Percentiles rank a stretch among this genome's conserved stretches.
Conservation (phyloP, 1,284 basidiomycete genomes). For the Boletellus deceptivus region DNA sequence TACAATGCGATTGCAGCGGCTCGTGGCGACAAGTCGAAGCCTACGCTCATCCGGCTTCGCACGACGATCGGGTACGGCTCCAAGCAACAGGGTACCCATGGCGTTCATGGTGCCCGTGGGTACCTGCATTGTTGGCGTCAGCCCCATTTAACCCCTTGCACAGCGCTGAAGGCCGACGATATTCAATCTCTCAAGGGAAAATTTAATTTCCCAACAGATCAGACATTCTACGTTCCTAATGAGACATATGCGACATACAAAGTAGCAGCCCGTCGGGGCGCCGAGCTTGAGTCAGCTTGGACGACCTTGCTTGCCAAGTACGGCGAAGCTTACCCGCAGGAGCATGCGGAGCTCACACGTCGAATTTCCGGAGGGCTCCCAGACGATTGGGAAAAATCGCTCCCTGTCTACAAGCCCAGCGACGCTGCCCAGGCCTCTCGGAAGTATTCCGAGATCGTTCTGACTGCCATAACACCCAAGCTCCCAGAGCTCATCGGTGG, state of each 20-base stretch:
- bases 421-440: conserved; percentile 88
- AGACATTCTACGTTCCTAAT: conserved; percentile 79
- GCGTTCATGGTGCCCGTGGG: conserved; percentile 88
- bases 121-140: conserved; percentile 3
- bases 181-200: conserved; percentile 82
- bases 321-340: conserved; percentile 74
- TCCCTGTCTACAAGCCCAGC: conserved; percentile 80
- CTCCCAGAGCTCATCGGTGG: conserved; percentile 88
- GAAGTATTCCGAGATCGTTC: conserved; percentile 89
- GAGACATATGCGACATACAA: conserved; percentile 73
- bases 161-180: conserved; percentile 92
- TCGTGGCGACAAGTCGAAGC: conserved; percentile 75
- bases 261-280: conserved; percentile 69
- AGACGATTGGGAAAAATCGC: conserved; percentile 80
- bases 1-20: conserved; percentile 80
- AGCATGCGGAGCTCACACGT: conserved; percentile 84
- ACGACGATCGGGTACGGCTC: conserved; percentile 96
- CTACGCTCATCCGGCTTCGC: conserved; percentile 81
- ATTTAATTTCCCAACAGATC: conserved; percentile 80
- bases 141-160: conserved; percentile 6
- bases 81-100: conserved; percentile 87
- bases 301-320: conserved; percentile 71
- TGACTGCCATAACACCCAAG: conserved; percentile 71
- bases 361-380: conserved; percentile 85
- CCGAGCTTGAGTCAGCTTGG: conserved; percentile 77